Percentiles rank a stretch among this genome's conserved stretches.
These are phyloP conservation scores for Lyophyllum shimeji DNA, from an alignment of 768 basidiomycete species.

Conservation along the genomic window DNA sequence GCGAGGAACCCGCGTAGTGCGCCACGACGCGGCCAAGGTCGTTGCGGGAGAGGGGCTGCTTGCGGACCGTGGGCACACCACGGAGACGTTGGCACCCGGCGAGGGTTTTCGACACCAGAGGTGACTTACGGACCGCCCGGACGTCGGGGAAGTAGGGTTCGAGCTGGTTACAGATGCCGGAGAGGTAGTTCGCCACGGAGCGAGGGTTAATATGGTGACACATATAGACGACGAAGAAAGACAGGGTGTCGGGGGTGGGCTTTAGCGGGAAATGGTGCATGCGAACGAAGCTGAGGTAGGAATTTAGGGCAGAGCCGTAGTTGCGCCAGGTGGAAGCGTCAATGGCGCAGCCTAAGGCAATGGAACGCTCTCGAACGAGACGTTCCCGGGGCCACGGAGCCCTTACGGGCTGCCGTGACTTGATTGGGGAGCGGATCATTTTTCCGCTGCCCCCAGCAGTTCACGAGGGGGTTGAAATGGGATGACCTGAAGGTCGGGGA, in stretches of 20 bases:
- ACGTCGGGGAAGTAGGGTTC: not conserved
- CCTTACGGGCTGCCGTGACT: not conserved
- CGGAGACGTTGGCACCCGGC: not conserved
- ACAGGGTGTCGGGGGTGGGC: not conserved
- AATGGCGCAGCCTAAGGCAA: not conserved
- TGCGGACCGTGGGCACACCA: no score
- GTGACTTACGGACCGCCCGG: not conserved
- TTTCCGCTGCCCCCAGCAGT: constrained; percentile 25
- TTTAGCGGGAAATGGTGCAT: not conserved
- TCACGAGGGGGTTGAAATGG: constrained; percentile 22
- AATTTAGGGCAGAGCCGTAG: not conserved
- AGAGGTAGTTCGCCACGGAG: not conserved
- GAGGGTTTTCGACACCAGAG: not conserved
- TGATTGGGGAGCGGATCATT: not conserved
- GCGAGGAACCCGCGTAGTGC: no score
- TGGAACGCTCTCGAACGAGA: not conserved
- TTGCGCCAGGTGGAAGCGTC: not conserved
- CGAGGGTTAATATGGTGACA: not conserved
- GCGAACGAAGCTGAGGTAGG: not conserved
- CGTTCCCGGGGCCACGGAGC: not conserved
- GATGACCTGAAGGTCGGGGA: not conserved
- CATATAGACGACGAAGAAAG: not conserved
- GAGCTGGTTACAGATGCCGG: not conserved
- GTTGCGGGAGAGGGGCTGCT: no score
- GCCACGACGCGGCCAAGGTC: no score